Evolutionary conservation across 495 filamentous ascomycete genomes (phyloP), one percentile per base, ranked within the genome.

Genomic region (Oidiodendron maius): DNA sequence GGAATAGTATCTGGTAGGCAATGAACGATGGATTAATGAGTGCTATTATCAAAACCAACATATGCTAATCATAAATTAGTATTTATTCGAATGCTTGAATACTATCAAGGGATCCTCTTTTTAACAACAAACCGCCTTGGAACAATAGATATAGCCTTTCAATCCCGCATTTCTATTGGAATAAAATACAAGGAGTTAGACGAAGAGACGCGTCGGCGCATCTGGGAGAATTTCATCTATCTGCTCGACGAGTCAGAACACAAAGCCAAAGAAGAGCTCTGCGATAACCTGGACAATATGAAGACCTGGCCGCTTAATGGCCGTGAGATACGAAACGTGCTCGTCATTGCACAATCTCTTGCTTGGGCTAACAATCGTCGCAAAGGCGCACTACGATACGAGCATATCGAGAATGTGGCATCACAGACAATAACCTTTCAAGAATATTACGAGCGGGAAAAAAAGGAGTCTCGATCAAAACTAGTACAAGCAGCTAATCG

Each of bases 101-200:
- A 66, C 48, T 64, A 64, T 50, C 54, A 64, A 21, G 65, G 64
- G 4, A 62, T 67, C 22, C 42, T 67, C 18, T 57, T 67, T 23
- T 34, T 51, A 10, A 51, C 48, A 1, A 51, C 48, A 16, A 51
- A 51, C 32, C 40, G 40, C 6, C 48, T 71, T 6, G 59, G 53
- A 1, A 50, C 49, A 15, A 67, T 74, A 56, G 69, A 75, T 52
- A 56, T 69, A 20, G 64, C 66, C 11, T 67, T 75, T 52, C 56
- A 67, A 17, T 71, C 60, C 26, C 61, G 70, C 2, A 69, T 74
- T 39, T 66, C 75, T 52, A 41, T 76, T 5, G 58, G 56, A 0
- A 52, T 73, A 2, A 55, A 68, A 35, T 74, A 72, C 46, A 57
- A 64, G 0, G 56, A 69, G 17, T 60, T 77, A 11, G 60, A 15